These are phyloP conservation scores for Clavariopsis aquatica DNA, from an alignment of 495 filamentous ascomycete genomes.

Conservation along the genomic window DNA sequence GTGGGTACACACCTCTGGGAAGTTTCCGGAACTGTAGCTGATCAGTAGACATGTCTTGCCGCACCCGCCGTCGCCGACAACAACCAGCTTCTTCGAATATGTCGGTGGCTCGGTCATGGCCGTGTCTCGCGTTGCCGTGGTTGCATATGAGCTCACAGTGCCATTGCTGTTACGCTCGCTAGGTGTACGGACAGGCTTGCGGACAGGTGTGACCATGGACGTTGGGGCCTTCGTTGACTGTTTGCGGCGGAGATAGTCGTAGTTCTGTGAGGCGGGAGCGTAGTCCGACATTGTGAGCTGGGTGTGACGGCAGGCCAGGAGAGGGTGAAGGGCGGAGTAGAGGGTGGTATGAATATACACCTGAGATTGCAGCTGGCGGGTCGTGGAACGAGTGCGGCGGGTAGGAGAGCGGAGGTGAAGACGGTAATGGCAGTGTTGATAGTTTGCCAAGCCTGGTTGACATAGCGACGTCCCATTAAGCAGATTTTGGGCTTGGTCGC, in stretches of 20 bases:
- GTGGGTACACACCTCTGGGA: conserved; percentile 76
- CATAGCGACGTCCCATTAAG: not conserved
- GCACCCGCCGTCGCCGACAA: conserved; percentile 96
- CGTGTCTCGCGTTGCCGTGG: conserved; percentile 71
- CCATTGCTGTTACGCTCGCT: conserved; percentile 72
- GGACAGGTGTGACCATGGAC: conserved; percentile 19
- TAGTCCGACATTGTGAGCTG: conserved; percentile 19
- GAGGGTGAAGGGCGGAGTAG: not conserved
- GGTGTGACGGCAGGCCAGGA: not conserved
- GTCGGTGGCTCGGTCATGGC: conserved; percentile 84
- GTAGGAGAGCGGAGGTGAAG: not conserved
- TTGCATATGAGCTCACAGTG: conserved; percentile 76
- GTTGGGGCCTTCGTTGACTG: conserved; percentile 38
- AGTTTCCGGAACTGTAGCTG: conserved; percentile 96
- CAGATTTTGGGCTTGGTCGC: too few relatives aligned
- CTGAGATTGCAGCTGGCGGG: conserved; percentile 1
- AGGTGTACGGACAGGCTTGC: conserved; percentile 56
- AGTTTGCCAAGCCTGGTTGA: not conserved
- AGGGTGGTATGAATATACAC: conserved; percentile 34
- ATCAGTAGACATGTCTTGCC: conserved; percentile 98
- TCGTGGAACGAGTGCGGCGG: conserved; percentile 2
- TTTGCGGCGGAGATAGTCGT: conserved; percentile 49
- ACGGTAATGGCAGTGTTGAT: not conserved
- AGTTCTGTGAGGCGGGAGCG: conserved; percentile 39
- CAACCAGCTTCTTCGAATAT: conserved; percentile 98